Conservation (phyloP, 2,329 filamentous ascomycete species). For the Curvularia hawaiiensis region DNA sequence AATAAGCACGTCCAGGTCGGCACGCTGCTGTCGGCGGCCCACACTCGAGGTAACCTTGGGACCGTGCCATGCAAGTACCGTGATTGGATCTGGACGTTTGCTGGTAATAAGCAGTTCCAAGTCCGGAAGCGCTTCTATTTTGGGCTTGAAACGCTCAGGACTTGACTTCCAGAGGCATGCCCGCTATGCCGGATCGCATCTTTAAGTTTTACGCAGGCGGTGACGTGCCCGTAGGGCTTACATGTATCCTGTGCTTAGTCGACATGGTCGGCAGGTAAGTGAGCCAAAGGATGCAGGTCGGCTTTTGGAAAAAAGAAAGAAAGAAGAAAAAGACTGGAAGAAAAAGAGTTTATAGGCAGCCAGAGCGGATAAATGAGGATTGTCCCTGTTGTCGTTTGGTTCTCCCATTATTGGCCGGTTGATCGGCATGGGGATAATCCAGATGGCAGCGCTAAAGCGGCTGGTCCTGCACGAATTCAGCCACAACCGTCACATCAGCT, state of each 20-base stretch:
- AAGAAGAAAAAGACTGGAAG: no score
- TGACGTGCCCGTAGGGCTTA: background rate
- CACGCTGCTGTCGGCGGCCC: background rate
- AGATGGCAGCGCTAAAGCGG: slow-evolving; percentile 10
- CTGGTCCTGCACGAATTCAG: slow-evolving; percentile 5
- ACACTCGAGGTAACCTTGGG: background rate
- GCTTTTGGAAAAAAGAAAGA: background rate
- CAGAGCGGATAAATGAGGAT: background rate
- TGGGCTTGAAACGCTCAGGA: slow-evolving; percentile 3
- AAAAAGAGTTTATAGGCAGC: background rate
- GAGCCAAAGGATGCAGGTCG: background rate
- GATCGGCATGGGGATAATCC: slow-evolving; percentile 2
- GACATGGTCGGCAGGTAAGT: background rate
- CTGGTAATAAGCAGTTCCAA: background rate
- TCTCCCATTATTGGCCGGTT: slow-evolving; percentile 4
- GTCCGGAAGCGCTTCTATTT: background rate
- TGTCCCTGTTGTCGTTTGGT: background rate
- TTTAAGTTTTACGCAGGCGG: slow-evolving; percentile 3
- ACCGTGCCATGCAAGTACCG: background rate
- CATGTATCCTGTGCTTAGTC: background rate
- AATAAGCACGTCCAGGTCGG: background rate
- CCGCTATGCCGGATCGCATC: background rate
- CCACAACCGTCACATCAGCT: slow-evolving; percentile 15
- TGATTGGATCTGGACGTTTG: background rate
- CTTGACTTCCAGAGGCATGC: background rate